These are phyloP conservation scores for Suhomyces prunicola DNA, from an alignment of 805 yeast genomes.

Conservation along the genomic window DNA sequence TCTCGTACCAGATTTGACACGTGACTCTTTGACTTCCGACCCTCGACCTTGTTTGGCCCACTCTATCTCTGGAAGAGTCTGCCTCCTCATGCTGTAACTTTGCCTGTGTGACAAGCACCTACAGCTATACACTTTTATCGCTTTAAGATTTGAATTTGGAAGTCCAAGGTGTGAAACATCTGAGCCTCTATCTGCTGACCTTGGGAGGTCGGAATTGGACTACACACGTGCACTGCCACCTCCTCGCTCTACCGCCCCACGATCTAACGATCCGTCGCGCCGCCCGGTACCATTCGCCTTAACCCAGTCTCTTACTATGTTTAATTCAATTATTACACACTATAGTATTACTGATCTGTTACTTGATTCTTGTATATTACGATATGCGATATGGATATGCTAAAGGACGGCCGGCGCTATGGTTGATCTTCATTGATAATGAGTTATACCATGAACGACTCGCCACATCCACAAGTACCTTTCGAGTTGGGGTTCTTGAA, in stretches of 20 bases:
- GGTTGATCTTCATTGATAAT: neutral
- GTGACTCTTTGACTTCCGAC: neutral
- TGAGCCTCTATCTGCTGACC: neutral
- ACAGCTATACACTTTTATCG: too few relatives aligned
- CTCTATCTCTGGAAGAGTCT: neutral
- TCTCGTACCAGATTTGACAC: neutral
- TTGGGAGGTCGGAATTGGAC: neutral
- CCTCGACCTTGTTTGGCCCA: neutral
- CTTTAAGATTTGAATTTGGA: too few relatives aligned
- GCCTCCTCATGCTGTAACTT: too few relatives aligned
- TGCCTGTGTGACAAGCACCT: too few relatives aligned
- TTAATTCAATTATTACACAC: too few relatives aligned
- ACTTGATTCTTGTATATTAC: too few relatives aligned
- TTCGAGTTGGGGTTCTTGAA: slow-evolving; percentile 95
- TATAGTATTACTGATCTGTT: too few relatives aligned
- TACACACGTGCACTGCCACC: neutral
- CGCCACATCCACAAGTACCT: slow-evolving; percentile 99
- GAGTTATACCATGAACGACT: slow-evolving; percentile 92
- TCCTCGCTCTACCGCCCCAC: neutral
- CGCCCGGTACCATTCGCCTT: too few relatives aligned
- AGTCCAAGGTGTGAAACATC: neutral
- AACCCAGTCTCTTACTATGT: too few relatives aligned
- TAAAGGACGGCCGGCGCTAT: neutral
- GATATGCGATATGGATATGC: neutral
- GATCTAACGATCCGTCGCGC: neutral